These are phyloP conservation scores for Barnettozyma pratensis DNA, from an alignment of 805 yeast species.

Conservation along the genomic window DNA sequence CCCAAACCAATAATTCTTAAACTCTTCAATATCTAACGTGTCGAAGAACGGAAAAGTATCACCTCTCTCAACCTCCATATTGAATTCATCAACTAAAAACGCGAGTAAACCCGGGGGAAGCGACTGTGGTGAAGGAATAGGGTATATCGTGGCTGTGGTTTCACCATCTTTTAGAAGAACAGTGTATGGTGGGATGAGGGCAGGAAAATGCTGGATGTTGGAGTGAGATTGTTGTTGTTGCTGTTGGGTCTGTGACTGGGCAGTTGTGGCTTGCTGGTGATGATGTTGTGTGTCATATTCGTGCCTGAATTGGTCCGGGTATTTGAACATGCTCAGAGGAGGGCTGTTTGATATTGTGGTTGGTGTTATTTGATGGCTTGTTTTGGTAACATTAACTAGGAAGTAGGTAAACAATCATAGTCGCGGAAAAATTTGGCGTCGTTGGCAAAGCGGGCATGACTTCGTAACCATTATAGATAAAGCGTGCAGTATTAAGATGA, in stretches of 20 bases:
- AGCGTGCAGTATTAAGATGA: too few species aligned
- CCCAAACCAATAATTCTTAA: slow-evolving; percentile 84
- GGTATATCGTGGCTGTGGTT: slow-evolving; percentile 90
- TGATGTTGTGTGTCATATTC: not conserved
- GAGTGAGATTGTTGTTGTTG: not conserved
- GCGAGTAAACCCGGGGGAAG: slow-evolving; percentile 76
- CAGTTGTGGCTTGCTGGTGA: not conserved
- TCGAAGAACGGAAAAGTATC: slow-evolving; percentile 86
- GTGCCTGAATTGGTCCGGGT: not conserved
- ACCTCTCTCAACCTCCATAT: slow-evolving; percentile 87
- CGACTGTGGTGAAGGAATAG: slow-evolving; percentile 60
- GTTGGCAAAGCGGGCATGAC: too few species aligned
- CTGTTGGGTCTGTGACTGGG: not conserved
- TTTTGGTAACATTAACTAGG: too few species aligned
- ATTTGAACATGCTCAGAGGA: not conserved
- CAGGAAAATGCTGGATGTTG: slow-evolving; percentile 21
- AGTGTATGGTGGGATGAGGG: slow-evolving; percentile 52
- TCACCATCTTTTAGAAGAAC: slow-evolving; percentile 82
- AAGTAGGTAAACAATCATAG: too few species aligned
- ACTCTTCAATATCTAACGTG: slow-evolving; percentile 67
- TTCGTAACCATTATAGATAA: too few species aligned
- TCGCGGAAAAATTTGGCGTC: not conserved
- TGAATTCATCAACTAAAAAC: slow-evolving; percentile 86
- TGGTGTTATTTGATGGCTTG: too few species aligned
- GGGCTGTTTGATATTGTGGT: too few species aligned